A percentile compares a stretch with the other conserved stretches of the same genome.
These are phyloP conservation scores for Flaveria robusta DNA, from an alignment of 129 eudicot species.

Conservation along the genomic window DNA sequence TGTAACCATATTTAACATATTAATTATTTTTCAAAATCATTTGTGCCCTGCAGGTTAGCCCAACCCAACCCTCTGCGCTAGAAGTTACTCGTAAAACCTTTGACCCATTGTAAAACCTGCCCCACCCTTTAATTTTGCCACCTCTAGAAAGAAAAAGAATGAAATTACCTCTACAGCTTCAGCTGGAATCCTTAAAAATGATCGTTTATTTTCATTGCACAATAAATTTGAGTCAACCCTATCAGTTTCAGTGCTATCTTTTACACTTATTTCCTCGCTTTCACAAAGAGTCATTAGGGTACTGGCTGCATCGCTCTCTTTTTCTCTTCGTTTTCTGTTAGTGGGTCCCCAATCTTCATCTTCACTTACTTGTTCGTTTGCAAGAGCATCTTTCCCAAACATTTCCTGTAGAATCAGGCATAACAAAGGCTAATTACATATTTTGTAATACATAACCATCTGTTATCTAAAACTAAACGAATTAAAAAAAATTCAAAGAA, in stretches of 20 bases:
- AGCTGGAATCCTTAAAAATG: slow-evolving; percentile 63
- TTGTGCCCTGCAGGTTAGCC: background rate
- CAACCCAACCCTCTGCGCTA: background rate
- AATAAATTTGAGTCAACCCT: slow-evolving; percentile 32
- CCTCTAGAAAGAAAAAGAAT: background rate
- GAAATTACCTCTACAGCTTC: slow-evolving; percentile 71
- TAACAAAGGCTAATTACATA: background rate
- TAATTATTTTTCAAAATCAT: background rate
- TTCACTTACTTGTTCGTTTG: slow-evolving; percentile 70
- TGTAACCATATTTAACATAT: background rate
- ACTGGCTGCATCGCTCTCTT: slow-evolving; percentile 81
- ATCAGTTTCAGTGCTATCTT: slow-evolving; percentile 22
- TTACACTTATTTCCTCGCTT: slow-evolving; percentile 41
- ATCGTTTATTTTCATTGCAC: slow-evolving; percentile 41
- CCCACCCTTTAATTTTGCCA: background rate
- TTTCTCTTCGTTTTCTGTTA: slow-evolving; percentile 64
- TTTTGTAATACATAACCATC: background rate
- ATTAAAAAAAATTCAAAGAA: background rate
- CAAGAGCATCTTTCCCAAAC: slow-evolving; percentile 81
- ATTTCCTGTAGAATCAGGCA: slow-evolving; percentile 57
- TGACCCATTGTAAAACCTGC: background rate
- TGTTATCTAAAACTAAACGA: background rate
- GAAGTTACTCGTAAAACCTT: background rate
- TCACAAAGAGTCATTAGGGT: slow-evolving; percentile 68
- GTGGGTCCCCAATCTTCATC: slow-evolving; percentile 99